Percentiles rank a stretch among this genome's conserved stretches.
Evolutionary conservation across 2,329 filamentous ascomycete genomes (phyloP).

Genomic region (Neonectria hederae): DNA sequence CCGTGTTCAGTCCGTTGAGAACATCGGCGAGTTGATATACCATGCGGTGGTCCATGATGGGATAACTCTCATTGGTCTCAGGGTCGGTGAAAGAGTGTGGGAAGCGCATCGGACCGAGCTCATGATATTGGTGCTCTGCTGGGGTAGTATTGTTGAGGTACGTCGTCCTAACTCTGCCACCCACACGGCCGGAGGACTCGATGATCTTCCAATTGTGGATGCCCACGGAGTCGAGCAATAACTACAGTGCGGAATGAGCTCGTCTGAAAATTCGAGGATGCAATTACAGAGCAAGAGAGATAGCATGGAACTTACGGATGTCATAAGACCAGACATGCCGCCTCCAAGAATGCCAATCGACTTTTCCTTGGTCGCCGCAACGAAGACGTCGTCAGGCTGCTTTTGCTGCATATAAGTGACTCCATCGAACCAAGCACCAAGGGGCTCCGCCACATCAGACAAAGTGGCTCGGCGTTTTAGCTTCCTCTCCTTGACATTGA

Average conservation of each 20-base stretch:
- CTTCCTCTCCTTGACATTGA: constrained; percentile 43
- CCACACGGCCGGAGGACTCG: constrained; percentile 53
- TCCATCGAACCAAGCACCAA: constrained; percentile 40
- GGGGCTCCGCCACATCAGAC: constrained; percentile 64
- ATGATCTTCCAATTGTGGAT: constrained; percentile 56
- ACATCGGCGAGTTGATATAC: constrained; percentile 71
- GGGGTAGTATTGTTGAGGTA: constrained; percentile 52
- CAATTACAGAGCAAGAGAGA: not conserved
- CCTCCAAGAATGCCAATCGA: constrained; percentile 48
- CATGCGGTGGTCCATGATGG: constrained; percentile 71
- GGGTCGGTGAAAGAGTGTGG: constrained; percentile 62
- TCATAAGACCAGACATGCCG: constrained; percentile 48
- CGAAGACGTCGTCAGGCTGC: constrained; percentile 33
- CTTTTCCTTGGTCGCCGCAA: constrained; percentile 39
- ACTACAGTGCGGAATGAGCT: not conserved
- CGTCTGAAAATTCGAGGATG: not conserved
- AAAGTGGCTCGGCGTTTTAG: constrained; percentile 66
- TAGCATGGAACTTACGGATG: constrained; percentile 15
- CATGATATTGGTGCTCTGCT: constrained; percentile 62
- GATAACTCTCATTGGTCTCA: constrained; percentile 60
- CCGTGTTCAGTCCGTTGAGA: constrained; percentile 68
- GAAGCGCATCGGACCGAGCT: constrained; percentile 73
- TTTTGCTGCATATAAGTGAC: constrained; percentile 39
- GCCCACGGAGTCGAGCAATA: constrained; percentile 54
- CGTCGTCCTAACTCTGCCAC: constrained; percentile 54